phyloP scores from a whole-genome alignment of 768 basidiomycete species.

The Leccinellum rugosiceps region DNA sequence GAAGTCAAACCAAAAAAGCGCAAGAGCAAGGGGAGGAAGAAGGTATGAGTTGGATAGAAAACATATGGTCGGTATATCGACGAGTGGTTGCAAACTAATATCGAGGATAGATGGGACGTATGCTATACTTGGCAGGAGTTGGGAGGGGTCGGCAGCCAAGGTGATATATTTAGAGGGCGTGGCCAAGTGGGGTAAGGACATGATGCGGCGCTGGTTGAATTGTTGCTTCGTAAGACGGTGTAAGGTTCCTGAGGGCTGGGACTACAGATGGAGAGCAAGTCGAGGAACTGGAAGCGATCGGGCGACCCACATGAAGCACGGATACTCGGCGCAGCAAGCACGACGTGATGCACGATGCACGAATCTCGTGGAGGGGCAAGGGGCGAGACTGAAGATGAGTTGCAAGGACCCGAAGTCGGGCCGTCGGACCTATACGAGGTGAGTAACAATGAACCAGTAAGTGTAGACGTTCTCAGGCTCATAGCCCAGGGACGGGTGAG shows the following conservation, averaged over 20 bases:
- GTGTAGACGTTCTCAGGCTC: conserved; percentile 11
- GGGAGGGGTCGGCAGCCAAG: neutral
- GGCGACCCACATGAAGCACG: neutral
- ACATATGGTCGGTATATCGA: conserved; percentile 1
- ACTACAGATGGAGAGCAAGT: neutral
- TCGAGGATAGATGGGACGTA: conserved; percentile 12
- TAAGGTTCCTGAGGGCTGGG: conserved; percentile 12
- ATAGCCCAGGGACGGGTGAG: conserved; percentile 1
- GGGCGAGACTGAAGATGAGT: neutral
- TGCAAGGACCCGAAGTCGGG: neutral
- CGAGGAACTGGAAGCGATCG: neutral
- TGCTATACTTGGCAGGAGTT: conserved; percentile 1
- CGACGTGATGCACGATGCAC: conserved; percentile 3
- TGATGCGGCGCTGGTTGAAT: conserved; percentile 13
- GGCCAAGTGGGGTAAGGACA: neutral
- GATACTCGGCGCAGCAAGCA: neutral
- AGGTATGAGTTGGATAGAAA: conserved; percentile 1
- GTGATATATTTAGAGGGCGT: conserved; percentile 3
- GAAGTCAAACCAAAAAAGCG: conserved; percentile 15
- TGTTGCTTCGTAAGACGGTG: conserved; percentile 14
- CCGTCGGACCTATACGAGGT: neutral
- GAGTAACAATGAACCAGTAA: neutral
- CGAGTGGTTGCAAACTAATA: neutral
- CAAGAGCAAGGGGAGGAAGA: conserved; percentile 21
- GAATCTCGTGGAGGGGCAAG: neutral